Conservation (phyloP, 345 rosid species). For the Moringa oleifera region DNA sequence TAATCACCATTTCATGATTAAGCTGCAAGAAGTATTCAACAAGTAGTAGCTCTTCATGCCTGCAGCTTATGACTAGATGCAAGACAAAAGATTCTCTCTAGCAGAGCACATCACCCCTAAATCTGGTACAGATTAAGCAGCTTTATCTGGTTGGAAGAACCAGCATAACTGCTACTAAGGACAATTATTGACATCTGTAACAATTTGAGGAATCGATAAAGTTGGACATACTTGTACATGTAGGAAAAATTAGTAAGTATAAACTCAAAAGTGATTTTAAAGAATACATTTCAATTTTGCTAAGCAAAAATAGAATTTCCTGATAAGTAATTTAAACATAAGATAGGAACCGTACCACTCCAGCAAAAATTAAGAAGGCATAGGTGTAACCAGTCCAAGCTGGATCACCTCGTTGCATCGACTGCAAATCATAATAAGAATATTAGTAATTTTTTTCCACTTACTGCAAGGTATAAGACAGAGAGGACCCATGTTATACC, state of each 20-base stretch:
- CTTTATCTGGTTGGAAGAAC: too few species aligned
- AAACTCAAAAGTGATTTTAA: neutral
- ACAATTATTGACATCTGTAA: too few species aligned
- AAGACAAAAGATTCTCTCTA: too few species aligned
- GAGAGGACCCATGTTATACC: neutral
- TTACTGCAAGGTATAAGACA: neutral
- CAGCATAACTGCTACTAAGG: too few species aligned
- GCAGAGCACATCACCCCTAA: too few species aligned
- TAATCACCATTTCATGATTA: too few species aligned
- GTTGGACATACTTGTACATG: too few species aligned
- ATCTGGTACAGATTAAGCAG: too few species aligned
- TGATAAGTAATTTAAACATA: neutral
- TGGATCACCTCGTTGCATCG: conserved; percentile 90
- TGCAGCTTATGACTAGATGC: too few species aligned
- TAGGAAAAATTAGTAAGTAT: neutral
- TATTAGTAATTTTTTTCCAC: conserved; percentile 6
- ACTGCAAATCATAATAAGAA: conserved; percentile 40
- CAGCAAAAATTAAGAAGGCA: conserved; percentile 76
- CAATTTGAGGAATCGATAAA: too few species aligned
- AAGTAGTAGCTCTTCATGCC: too few species aligned
- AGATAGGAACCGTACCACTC: conserved; percentile 54
- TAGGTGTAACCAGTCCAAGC: conserved; percentile 83
- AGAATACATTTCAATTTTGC: neutral
- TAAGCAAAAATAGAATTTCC: neutral
- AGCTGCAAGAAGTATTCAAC: too few species aligned